Evolutionary conservation across 306 rosid genomes (phyloP).

Genomic region (Lathyrus sativus): DNA sequence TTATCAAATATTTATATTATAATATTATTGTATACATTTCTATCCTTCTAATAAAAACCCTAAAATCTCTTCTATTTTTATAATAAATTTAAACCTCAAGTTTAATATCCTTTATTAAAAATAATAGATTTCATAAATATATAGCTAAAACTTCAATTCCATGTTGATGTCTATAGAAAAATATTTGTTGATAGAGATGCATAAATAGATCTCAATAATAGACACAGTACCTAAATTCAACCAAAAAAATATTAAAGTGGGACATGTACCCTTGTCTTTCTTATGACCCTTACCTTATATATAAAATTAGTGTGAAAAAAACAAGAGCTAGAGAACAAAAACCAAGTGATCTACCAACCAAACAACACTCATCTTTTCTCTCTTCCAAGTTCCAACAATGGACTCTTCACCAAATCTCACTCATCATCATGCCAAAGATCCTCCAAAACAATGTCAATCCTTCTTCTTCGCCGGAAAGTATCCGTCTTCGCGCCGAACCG

Average conservation of each 20-base stretch:
- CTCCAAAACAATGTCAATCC: conserved; percentile 43
- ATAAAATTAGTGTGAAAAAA: conserved; percentile 20
- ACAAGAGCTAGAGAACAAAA: conserved; percentile 7
- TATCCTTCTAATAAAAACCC: no score
- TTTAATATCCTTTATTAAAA: no score
- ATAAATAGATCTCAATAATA: neutral
- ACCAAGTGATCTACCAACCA: conserved; percentile 19
- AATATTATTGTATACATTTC: no score
- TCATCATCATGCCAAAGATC: conserved; percentile 33
- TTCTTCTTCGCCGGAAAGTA: conserved; percentile 32
- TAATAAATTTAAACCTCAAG: no score
- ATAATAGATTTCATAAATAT: no score
- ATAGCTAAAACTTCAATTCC: no score
- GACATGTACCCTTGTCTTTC: conserved; percentile 18
- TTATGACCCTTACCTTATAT: conserved; percentile 25
- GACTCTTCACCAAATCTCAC: conserved; percentile 45
- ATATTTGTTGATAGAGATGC: neutral
- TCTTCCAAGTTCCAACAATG: conserved; percentile 44
- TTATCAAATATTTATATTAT: no score
- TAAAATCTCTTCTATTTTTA: no score
- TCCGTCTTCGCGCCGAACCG: conserved; percentile 50
- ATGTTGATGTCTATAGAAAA: neutral
- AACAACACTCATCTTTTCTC: conserved; percentile 14
- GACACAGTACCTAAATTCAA: neutral
- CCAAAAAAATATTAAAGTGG: neutral